These are phyloP conservation scores for Citrus sp. DNA, from an alignment of 345 rosid genomes.

Conservation along the genomic window DNA sequence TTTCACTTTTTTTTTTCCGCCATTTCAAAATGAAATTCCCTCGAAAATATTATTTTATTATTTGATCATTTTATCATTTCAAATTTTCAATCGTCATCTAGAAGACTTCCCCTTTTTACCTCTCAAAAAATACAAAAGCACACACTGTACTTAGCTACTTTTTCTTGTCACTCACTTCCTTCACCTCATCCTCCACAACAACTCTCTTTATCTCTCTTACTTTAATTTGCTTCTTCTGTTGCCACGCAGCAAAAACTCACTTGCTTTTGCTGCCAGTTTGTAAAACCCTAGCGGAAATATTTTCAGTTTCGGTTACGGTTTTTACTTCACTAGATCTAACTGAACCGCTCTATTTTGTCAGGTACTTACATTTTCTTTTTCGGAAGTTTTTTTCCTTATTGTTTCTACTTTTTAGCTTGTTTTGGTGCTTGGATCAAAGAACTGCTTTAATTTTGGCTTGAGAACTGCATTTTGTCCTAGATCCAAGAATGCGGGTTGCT, in stretches of 20 bases:
- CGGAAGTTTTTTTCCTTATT: not conserved
- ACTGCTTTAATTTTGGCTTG: not conserved
- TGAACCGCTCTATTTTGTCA: constrained; percentile 5
- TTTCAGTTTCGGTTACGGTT: constrained; percentile 6
- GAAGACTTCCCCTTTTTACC: not conserved
- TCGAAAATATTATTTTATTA: not conserved
- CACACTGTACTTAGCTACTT: not conserved
- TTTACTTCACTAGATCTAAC: constrained; percentile 21
- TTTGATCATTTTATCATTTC: not conserved
- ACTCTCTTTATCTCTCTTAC: not conserved
- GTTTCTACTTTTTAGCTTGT: not conserved
- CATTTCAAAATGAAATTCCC: constrained; percentile 4
- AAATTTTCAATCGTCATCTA: not conserved
- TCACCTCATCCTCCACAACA: not conserved
- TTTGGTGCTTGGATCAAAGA: constrained; percentile 6
- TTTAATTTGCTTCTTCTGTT: not conserved
- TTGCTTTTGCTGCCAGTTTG: not conserved
- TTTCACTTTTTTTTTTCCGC: not conserved
- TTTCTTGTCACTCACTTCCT: not conserved
- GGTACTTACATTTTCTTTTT: not conserved
- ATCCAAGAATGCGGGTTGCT: constrained; percentile 15
- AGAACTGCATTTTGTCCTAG: constrained; percentile 24
- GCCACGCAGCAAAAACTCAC: not conserved
- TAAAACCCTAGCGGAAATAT: constrained; percentile 10
- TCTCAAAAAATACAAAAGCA: not conserved